Evolutionary conservation across 495 filamentous ascomycete genomes (phyloP), one percentile per base, ranked within the genome.

Genomic region (Annulohypoxylon bovei): DNA sequence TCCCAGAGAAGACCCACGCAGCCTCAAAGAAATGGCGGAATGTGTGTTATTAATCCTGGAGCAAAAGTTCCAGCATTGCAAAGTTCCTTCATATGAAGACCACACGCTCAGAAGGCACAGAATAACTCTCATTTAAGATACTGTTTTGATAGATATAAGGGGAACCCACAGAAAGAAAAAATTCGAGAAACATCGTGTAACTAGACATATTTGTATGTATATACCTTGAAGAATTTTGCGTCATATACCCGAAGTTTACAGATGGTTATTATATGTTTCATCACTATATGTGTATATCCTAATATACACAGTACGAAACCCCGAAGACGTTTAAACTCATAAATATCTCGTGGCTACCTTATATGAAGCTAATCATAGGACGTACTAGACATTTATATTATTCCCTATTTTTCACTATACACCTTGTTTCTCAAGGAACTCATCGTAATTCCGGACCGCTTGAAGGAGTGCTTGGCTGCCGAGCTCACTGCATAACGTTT

Each of bases 71-170:
- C 33, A 25, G 54, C 20, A 40, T 22, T 57, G 54, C 12, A 40
- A 42, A 12, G 54, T 57, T 28, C 54, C 54, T 57, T 57, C 54
- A 28, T 23, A 40, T 57, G 54, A 57, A 27, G 33, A 20, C 9
- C 1, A 57, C 14, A 57, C 20, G 18, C 54, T 57, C 11, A 20
- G 40, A 27, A 57, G 27, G 12, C 54, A 57, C n/a, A 22, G 40
- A 23, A 57, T 57, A 1, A 57, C 12, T 23, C 35, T 57, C 5
- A 18, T 57, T 27, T 57, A 57, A 18, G 18, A n/a, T n/a, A n/a
- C n/a, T n/a, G n/a, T n/a, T n/a, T n/a, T n/a, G n/a, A n/a, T n/a
- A n/a, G n/a, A n/a, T n/a, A n/a, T n/a, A n/a, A n/a, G n/a, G n/a
- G n/a, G n/a, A n/a, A n/a, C n/a, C n/a, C n/a, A n/a, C n/a, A n/a